Percentiles rank a stretch among this genome's conserved stretches.
Evolutionary conservation across 177 flowering plant genomes (phyloP).

Genomic region (Vitis hybrid): DNA sequence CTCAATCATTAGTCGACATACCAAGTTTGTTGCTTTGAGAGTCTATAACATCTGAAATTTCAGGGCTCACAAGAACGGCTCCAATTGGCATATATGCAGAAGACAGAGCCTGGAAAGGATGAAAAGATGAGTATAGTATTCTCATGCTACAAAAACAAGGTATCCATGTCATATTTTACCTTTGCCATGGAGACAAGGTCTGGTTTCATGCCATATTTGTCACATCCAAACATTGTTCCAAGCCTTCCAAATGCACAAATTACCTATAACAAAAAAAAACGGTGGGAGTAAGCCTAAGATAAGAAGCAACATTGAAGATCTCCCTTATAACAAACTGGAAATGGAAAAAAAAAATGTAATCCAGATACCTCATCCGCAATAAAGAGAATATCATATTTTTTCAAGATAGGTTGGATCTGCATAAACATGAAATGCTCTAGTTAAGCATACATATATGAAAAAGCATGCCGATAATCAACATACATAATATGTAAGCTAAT

Average conservation of each 20-base stretch:
- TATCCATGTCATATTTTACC: constrained; percentile 38
- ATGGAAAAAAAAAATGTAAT: background rate
- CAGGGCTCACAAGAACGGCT: constrained; percentile 90
- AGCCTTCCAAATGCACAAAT: constrained; percentile 98
- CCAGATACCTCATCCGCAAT: constrained; percentile 88
- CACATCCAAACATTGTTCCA: constrained; percentile 95
- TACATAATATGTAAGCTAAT: no score
- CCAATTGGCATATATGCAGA: constrained; percentile 98
- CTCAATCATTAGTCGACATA: constrained; percentile 19
- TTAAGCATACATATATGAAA: background rate
- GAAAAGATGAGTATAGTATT: no score
- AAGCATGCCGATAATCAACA: background rate
- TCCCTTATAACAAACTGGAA: background rate
- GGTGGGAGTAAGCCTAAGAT: background rate
- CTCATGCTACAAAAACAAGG: no score
- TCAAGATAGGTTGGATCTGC: constrained; percentile 88
- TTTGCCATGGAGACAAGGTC: constrained; percentile 97
- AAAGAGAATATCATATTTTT: constrained; percentile 90
- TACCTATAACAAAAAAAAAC: constrained; percentile 38
- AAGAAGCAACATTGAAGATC: background rate
- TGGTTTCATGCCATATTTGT: constrained; percentile 89
- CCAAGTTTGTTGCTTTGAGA: constrained; percentile 97
- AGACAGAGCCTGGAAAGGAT: constrained; percentile 70
- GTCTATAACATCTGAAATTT: constrained; percentile 76
- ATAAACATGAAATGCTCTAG: background rate